These are phyloP conservation scores for Ogataea corticis DNA, from an alignment of 805 yeast species.

Conservation along the genomic window DNA sequence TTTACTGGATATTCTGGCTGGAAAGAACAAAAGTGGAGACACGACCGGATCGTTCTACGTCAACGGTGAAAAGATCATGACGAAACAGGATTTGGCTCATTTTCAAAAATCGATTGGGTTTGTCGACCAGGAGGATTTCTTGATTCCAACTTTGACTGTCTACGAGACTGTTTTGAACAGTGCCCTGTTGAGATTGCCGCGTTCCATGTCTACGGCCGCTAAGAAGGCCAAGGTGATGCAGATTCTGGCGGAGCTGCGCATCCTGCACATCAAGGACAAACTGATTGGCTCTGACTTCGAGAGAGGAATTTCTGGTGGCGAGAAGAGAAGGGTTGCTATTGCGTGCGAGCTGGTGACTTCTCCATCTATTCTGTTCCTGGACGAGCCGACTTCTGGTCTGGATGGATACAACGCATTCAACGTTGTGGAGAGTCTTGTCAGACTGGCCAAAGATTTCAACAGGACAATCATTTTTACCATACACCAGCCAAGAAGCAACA, in stretches of 20 bases:
- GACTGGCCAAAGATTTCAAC: constrained; percentile 74
- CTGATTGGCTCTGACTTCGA: constrained; percentile 86
- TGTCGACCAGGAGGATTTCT: constrained; percentile 93
- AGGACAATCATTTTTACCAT: constrained; percentile 91
- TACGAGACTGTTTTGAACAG: constrained; percentile 93
- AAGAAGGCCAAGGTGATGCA: constrained; percentile 81
- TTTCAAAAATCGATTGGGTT: constrained; percentile 79
- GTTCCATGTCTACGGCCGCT: constrained; percentile 67
- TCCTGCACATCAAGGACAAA: constrained; percentile 77
- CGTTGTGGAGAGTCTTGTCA: constrained; percentile 81
- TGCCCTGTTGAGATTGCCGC: constrained; percentile 85
- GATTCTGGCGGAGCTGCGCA: constrained; percentile 82
- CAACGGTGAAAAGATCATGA: constrained; percentile 58
- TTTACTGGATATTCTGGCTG: constrained; percentile 84
- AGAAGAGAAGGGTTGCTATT: constrained; percentile 86
- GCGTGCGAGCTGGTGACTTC: constrained; percentile 92
- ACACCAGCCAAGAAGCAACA: constrained; percentile 96
- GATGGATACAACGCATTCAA: constrained; percentile 93
- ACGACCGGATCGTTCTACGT: constrained; percentile 67
- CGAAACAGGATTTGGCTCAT: constrained; percentile 37
- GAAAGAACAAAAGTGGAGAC: constrained; percentile 76
- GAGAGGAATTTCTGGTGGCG: constrained; percentile 94
- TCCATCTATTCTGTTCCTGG: constrained; percentile 79
- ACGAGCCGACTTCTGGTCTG: constrained; percentile 94
- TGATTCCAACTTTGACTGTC: constrained; percentile 91